Percentiles rank a stretch among this genome's conserved stretches.
Evolutionary conservation across 306 rosid genomes (phyloP).

Genomic region (Cucumis melo): DNA sequence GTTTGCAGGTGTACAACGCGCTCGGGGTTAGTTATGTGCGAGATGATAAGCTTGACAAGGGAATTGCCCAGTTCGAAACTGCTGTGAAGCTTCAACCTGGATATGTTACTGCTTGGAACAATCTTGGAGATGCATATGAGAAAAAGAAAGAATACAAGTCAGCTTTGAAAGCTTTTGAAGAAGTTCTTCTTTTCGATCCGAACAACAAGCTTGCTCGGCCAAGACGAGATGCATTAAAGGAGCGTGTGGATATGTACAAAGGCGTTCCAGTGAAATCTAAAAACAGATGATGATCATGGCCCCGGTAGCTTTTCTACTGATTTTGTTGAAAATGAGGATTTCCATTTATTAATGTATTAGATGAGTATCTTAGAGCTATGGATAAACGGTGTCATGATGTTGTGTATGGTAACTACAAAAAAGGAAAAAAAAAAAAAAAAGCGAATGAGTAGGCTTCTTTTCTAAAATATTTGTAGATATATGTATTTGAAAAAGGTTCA

Average conservation of each 20-base stretch:
- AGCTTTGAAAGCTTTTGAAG: constrained; percentile 91
- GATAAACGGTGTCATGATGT: background rate
- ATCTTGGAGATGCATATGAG: constrained; percentile 94
- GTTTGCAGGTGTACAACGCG: constrained; percentile 72
- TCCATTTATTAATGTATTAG: background rate
- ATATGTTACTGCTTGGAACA: constrained; percentile 95
- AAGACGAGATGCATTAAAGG: constrained; percentile 61
- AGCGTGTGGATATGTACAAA: constrained; percentile 39
- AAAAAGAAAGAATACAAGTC: constrained; percentile 53
- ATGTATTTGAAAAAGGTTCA: too few species aligned
- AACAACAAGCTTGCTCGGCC: constrained; percentile 87
- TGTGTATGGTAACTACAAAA: background rate
- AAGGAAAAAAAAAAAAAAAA: background rate
- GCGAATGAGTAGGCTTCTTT: background rate
- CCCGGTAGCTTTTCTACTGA: background rate
- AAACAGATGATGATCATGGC: constrained; percentile 28
- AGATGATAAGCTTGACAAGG: constrained; percentile 76
- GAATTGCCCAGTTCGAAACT: constrained; percentile 67
- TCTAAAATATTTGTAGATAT: background rate
- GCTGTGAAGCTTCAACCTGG: constrained; percentile 95
- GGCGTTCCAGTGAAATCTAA: constrained; percentile 58
- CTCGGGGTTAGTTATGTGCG: constrained; percentile 81
- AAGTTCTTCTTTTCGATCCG: constrained; percentile 84
- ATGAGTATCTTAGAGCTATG: background rate
- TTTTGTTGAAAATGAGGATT: constrained; percentile 2